These are phyloP conservation scores for Gaeumannomyces sp. DNA, from an alignment of 2,329 filamentous ascomycete genomes.

Conservation along the genomic window DNA sequence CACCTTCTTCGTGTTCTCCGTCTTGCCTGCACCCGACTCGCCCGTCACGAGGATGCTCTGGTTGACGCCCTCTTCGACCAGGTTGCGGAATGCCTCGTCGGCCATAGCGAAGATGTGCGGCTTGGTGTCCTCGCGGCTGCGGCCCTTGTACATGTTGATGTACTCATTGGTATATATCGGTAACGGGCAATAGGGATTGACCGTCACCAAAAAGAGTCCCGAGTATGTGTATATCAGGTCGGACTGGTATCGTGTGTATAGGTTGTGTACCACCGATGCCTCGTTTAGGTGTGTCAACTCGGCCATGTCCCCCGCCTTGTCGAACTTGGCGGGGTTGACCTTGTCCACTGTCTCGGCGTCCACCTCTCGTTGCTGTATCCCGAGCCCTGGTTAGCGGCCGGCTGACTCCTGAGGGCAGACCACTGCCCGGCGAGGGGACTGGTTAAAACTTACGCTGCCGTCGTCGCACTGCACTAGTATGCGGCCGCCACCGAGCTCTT, in stretches of 20 bases:
- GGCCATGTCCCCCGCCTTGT: conserved; percentile 99
- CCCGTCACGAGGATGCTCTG: conserved; percentile 97
- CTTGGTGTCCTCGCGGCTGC: conserved; percentile 86
- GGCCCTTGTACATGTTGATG: conserved; percentile 95
- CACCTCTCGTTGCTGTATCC: conserved; percentile 70
- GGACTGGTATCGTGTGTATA: conserved; percentile 89
- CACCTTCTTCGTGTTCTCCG: conserved; percentile 98
- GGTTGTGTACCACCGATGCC: conserved; percentile 93
- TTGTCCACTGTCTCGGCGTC: conserved; percentile 88
- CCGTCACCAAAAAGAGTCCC: conserved; percentile 89
- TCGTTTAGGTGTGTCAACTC: conserved; percentile 97
- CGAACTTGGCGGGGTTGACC: conserved; percentile 98
- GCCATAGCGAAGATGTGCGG: conserved; percentile 98
- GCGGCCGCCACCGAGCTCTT: conserved; percentile 63
- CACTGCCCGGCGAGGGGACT: not conserved
- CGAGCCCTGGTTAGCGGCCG: not conserved
- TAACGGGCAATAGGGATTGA: conserved; percentile 92
- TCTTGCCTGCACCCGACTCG: conserved; percentile 96
- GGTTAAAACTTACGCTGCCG: conserved; percentile 61
- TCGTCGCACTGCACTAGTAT: conserved; percentile 90
- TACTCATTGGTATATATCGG: conserved; percentile 97
- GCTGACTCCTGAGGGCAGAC: too few relatives aligned
- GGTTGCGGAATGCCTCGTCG: conserved; percentile 89
- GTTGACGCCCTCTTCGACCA: conserved; percentile 91
- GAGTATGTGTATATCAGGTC: conserved; percentile 99